phyloP scores from a whole-genome alignment of 345 rosid species.

The Moricandia arvensis region DNA sequence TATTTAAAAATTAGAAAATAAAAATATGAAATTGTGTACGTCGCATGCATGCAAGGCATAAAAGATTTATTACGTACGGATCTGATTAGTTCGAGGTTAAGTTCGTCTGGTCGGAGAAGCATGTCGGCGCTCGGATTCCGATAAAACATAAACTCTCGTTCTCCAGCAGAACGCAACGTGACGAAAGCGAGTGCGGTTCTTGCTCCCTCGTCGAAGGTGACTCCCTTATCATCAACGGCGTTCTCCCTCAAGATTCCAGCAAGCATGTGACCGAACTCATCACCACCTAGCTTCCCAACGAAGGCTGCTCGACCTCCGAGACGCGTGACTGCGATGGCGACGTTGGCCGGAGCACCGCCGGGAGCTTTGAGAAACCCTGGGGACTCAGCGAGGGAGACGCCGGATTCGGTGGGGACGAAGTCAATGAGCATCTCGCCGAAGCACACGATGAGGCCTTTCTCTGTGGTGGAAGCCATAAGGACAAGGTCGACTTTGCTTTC shows the following conservation, averaged over 20 bases:
- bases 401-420: conserved; percentile 52
- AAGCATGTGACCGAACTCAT: conserved; percentile 69
- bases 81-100: conserved; percentile 49
- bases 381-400: conserved; percentile 57
- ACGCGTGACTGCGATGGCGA: conserved; percentile 50
- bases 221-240: conserved; percentile 49
- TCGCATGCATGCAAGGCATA: neutral
- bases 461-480: conserved; percentile 36
- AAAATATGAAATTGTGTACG: neutral
- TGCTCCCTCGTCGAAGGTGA: conserved; percentile 52
- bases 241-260: conserved; percentile 56
- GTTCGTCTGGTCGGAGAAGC: conserved; percentile 60
- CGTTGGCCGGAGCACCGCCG: conserved; percentile 68
- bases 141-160: conserved; percentile 64
- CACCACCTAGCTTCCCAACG: conserved; percentile 61
- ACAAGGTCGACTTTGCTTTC: conserved; percentile 8
- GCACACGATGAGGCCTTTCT: conserved; percentile 37
- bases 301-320: conserved; percentile 56
- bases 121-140: conserved; percentile 73
- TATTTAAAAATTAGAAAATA: neutral
- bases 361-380: conserved; percentile 56
- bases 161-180: conserved; percentile 55
- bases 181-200: conserved; percentile 73
- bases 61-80: conserved; percentile 4
- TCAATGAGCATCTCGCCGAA: conserved; percentile 64